Evolutionary conservation across 2,329 filamentous ascomycete genomes (phyloP).

Genomic region (Leptoxyphium fumago): DNA sequence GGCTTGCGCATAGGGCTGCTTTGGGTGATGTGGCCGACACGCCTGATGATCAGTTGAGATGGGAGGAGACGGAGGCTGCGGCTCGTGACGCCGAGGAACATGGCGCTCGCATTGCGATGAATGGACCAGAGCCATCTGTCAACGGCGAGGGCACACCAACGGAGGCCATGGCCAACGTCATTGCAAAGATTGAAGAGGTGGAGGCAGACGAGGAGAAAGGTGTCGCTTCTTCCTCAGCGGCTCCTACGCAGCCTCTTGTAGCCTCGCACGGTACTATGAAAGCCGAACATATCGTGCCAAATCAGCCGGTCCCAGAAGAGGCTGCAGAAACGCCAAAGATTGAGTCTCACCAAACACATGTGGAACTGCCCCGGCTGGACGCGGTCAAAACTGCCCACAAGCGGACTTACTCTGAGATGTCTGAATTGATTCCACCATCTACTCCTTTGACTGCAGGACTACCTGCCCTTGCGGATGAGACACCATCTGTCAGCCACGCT

Average conservation of each 20-base stretch:
- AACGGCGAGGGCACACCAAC: conserved; percentile 8
- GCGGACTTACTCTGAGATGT: neutral
- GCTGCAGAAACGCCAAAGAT: neutral
- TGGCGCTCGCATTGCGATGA: conserved; percentile 20
- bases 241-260: neutral
- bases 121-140: conserved; percentile 14
- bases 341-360: no score
- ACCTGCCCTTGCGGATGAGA: neutral
- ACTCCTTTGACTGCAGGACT: neutral
- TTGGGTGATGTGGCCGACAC: conserved; percentile 32
- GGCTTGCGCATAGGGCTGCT: conserved; percentile 28
- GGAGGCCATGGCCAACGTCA: conserved; percentile 12
- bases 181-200: neutral
- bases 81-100: conserved; percentile 27
- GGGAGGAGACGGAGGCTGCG: conserved; percentile 30
- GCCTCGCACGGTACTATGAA: no score
- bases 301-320: neutral
- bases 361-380: no score
- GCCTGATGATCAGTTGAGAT: conserved; percentile 43
- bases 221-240: neutral
- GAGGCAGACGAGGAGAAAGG: neutral
- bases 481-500: neutral
- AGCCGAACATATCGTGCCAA: no score
- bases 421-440: neutral
- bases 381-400: neutral